These are phyloP conservation scores for Ogataea neopini DNA, from an alignment of 805 yeast genomes.

Conservation along the genomic window DNA sequence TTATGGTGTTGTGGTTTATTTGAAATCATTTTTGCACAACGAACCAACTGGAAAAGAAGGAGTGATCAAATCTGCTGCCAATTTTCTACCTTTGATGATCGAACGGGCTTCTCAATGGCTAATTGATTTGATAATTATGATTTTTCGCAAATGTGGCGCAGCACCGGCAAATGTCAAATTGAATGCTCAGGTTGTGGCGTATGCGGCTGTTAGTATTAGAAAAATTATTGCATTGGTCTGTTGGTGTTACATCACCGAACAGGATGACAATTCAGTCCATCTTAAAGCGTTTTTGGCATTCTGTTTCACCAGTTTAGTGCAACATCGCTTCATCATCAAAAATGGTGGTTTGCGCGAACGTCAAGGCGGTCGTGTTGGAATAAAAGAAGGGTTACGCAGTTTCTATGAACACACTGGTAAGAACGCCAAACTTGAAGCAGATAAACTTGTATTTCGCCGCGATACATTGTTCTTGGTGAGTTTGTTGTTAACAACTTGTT, in stretches of 20 bases:
- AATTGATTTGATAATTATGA: slow-evolving; percentile 10
- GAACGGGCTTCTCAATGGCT: slow-evolving; percentile 22
- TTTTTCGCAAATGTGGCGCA: slow-evolving; percentile 5
- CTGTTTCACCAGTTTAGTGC: slow-evolving; percentile 27
- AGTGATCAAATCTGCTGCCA: slow-evolving; percentile 17
- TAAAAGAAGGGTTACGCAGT: slow-evolving; percentile 23
- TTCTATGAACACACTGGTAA: slow-evolving; percentile 19
- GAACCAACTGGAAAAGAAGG: slow-evolving; percentile 17
- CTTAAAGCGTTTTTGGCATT: slow-evolving; percentile 30
- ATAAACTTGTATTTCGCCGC: slow-evolving; percentile 23
- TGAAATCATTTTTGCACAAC: slow-evolving; percentile 18
- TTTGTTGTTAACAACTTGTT: slow-evolving; percentile 9
- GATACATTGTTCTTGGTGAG: slow-evolving; percentile 15
- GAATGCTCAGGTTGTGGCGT: slow-evolving; percentile 26
- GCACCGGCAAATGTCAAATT: neutral
- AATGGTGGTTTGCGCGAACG: slow-evolving; percentile 10
- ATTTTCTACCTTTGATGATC: slow-evolving; percentile 28
- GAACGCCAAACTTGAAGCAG: slow-evolving; percentile 21
- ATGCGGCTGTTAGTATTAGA: slow-evolving; percentile 28
- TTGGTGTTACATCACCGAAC: slow-evolving; percentile 31
- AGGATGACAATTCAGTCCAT: slow-evolving; percentile 31
- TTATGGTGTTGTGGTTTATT: slow-evolving; percentile 28
- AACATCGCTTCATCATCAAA: slow-evolving; percentile 30
- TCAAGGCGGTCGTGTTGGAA: slow-evolving; percentile 8
- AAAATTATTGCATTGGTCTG: slow-evolving; percentile 30